Conservation (phyloP, 768 basidiomycete genomes). For the Boletus reticuloceps region DNA sequence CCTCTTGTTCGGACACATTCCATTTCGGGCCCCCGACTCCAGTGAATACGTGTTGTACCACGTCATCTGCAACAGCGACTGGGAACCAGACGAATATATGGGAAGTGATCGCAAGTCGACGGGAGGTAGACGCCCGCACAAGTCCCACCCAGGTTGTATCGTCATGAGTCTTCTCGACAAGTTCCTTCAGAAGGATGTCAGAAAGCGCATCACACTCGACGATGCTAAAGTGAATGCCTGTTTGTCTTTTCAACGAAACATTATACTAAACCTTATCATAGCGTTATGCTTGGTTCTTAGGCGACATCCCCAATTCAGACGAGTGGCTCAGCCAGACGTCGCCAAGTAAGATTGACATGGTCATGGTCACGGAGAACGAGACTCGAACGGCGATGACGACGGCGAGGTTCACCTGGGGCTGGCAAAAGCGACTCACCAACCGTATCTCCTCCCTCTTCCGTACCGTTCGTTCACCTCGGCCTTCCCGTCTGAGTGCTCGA, state of each 20-base stretch:
- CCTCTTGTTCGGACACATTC: slow-evolving; percentile 83
- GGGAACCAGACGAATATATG: slow-evolving; percentile 65
- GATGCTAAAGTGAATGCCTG: slow-evolving; percentile 69
- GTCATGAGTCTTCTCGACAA: slow-evolving; percentile 71
- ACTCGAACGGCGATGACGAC: slow-evolving; percentile 69
- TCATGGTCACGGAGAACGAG: slow-evolving; percentile 73
- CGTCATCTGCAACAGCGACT: slow-evolving; percentile 75
- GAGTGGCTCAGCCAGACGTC: slow-evolving; percentile 70
- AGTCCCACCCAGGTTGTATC: slow-evolving; percentile 51
- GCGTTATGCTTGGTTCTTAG: slow-evolving; percentile 64
- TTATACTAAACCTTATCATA: slow-evolving; percentile 25
- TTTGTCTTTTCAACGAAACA: not conserved
- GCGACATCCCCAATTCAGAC: slow-evolving; percentile 61
- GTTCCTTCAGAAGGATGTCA: slow-evolving; percentile 79
- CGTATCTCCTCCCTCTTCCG: slow-evolving; percentile 52
- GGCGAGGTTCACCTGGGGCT: slow-evolving; percentile 61
- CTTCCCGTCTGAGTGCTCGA: slow-evolving; percentile 8
- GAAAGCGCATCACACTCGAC: slow-evolving; percentile 70
- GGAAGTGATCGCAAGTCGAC: slow-evolving; percentile 66
- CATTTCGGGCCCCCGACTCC: slow-evolving; percentile 59
- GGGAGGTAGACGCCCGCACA: slow-evolving; percentile 53
- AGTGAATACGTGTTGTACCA: slow-evolving; percentile 78
- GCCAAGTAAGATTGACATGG: slow-evolving; percentile 45
- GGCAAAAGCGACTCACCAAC: slow-evolving; percentile 42
- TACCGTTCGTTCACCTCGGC: slow-evolving; percentile 34